Percentiles rank a stretch among this genome's conserved stretches.
These are phyloP conservation scores for Mychonastes homosphaera DNA, from an alignment of 139 green algal genomes.

Conservation along the genomic window DNA sequence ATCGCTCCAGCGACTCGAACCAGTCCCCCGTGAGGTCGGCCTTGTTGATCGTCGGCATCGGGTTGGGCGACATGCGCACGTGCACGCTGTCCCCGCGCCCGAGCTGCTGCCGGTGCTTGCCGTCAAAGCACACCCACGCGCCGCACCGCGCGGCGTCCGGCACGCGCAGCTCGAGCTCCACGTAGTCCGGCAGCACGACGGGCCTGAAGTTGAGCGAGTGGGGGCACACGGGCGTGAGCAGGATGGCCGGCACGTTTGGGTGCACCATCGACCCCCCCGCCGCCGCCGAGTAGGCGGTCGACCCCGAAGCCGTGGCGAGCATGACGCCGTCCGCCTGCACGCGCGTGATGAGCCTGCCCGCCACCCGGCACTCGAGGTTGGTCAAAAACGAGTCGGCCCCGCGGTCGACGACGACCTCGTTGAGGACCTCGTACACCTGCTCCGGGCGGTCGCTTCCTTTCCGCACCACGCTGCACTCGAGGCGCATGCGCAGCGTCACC, in stretches of 20 bases:
- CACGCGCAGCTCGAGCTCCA: conserved; percentile 60
- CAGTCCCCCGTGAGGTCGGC: conserved; percentile 88
- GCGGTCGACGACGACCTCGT: conserved; percentile 92
- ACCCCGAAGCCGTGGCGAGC: conserved; percentile 90
- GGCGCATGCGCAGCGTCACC: conserved; percentile 93
- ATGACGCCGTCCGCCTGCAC: conserved; percentile 89
- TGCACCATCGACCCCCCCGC: conserved; percentile 88
- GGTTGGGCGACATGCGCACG: conserved; percentile 84
- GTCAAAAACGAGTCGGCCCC: conserved; percentile 79
- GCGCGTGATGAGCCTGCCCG: conserved; percentile 68
- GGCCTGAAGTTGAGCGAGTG: conserved; percentile 92
- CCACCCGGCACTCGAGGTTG: conserved; percentile 86
- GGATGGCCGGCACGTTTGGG: conserved; percentile 79
- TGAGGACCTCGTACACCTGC: conserved; percentile 69
- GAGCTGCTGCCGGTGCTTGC: conserved; percentile 75
- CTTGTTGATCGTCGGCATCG: conserved; percentile 92
- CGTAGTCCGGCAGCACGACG: conserved; percentile 93
- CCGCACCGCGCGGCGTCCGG: conserved; percentile 60
- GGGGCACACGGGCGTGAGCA: conserved; percentile 90
- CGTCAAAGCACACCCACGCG: conserved; percentile 94
- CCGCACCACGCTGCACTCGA: conserved; percentile 70
- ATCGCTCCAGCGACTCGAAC: conserved; percentile 82
- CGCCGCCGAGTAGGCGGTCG: conserved; percentile 88
- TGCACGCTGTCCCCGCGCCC: conserved; percentile 63
- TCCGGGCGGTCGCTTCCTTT: conserved; percentile 25